Conservation (phyloP, 2,329 filamentous ascomycete species). For the Colletotrichum noveboracense region DNA sequence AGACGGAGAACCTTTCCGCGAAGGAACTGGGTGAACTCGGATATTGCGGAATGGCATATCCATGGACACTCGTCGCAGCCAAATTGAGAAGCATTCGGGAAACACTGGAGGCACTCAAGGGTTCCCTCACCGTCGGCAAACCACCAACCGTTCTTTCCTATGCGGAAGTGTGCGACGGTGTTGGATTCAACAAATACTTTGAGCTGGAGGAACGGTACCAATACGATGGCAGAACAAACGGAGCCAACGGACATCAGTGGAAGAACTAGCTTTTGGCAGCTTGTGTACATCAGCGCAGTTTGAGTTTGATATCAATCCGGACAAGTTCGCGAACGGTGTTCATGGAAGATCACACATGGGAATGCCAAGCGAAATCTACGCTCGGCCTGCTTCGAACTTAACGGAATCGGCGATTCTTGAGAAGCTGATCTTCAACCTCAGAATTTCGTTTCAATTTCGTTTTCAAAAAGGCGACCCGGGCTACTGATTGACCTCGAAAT, state of each 20-base stretch:
- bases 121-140: slow-evolving; percentile 42
- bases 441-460: background rate
- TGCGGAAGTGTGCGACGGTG: slow-evolving; percentile 47
- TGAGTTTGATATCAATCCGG: background rate
- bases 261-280: background rate
- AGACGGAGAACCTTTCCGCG: slow-evolving; percentile 38
- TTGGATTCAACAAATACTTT: slow-evolving; percentile 49
- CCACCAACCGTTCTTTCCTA: slow-evolving; percentile 49
- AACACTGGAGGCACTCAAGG: slow-evolving; percentile 43
- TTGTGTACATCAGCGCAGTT: background rate
- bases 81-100: slow-evolving; percentile 44
- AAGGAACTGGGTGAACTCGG: slow-evolving; percentile 40
- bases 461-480: background rate
- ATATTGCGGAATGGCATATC: slow-evolving; percentile 46
- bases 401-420: background rate
- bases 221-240: slow-evolving; percentile 3
- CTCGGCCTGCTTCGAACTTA: background rate
- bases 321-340: background rate
- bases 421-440: background rate
- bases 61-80: slow-evolving; percentile 49
- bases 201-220: slow-evolving; percentile 10
- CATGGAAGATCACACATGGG: background rate
- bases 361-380: background rate
- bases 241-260: slow-evolving; percentile 16
- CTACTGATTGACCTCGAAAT: background rate